A percentile compares a stretch with the other conserved stretches of the same genome.
Evolutionary conservation across 2,329 filamentous ascomycete genomes (phyloP).

Genomic region (Penicillium occitanis): DNA sequence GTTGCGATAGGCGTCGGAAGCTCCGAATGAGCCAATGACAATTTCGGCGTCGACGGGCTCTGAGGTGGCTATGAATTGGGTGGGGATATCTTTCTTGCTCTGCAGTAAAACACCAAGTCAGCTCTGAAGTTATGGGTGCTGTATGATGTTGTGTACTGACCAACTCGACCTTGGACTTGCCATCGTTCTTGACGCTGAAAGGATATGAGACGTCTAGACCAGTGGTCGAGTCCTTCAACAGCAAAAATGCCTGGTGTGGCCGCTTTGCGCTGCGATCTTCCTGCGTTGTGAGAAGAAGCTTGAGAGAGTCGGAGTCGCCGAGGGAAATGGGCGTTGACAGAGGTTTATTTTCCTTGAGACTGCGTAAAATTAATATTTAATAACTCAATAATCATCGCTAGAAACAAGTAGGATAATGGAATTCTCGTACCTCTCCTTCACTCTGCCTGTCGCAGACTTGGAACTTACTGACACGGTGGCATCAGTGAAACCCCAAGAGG

Average conservation of each 20-base stretch:
- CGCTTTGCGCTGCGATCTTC: conserved; percentile 76
- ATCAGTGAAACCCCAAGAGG: conserved; percentile 64
- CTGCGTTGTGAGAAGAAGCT: conserved; percentile 76
- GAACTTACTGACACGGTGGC: conserved; percentile 59
- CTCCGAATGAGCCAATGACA: conserved; percentile 82
- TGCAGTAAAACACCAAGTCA: no score
- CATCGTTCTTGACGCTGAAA: conserved; percentile 78
- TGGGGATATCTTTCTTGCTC: conserved; percentile 85
- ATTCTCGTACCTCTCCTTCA: conserved; percentile 58
- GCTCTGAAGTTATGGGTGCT: no score
- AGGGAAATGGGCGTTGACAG: conserved; percentile 66
- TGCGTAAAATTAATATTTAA: conserved; percentile 33
- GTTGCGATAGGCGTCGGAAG: conserved; percentile 64
- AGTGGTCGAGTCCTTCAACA: conserved; percentile 70
- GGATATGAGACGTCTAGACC: conserved; percentile 87
- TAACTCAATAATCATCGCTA: background rate
- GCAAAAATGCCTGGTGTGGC: conserved; percentile 90
- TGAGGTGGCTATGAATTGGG: conserved; percentile 70
- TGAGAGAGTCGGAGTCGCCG: conserved; percentile 69
- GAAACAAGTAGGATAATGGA: background rate
- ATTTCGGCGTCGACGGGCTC: conserved; percentile 75
- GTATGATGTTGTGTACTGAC: conserved; percentile 54
- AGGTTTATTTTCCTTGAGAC: conserved; percentile 60
- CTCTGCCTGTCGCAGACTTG: conserved; percentile 59
- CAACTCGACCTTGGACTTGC: conserved; percentile 81